These are phyloP conservation scores for Ceratobasidium papillatum DNA, from an alignment of 1,284 basidiomycete species.

Conservation along the genomic window DNA sequence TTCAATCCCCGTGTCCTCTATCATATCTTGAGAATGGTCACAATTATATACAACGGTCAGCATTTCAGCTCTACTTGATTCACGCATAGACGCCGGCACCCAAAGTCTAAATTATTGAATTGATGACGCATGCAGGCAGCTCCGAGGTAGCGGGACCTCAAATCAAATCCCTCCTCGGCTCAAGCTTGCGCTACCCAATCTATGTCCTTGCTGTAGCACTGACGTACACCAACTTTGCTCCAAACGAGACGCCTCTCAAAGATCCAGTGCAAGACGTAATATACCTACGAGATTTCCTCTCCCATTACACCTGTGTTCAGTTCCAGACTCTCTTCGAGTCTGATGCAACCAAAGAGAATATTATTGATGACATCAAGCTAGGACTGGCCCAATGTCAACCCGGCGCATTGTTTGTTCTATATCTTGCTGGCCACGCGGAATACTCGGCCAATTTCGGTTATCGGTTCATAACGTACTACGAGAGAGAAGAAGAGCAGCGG, in stretches of 20 bases:
- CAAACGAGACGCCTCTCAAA: background rate
- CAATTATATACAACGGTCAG: background rate
- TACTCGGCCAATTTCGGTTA: background rate
- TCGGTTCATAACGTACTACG: background rate
- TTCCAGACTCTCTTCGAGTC: conserved; percentile 2
- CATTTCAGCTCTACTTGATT: background rate
- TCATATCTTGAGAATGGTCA: background rate
- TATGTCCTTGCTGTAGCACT: conserved; percentile 17
- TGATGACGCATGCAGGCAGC: too few species aligned
- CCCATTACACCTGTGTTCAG: background rate
- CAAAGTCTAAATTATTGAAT: too few species aligned
- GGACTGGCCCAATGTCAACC: background rate
- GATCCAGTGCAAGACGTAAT: conserved; percentile 7
- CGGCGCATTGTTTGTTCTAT: conserved; percentile 5
- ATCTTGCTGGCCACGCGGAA: conserved; percentile 9
- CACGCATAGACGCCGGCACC: too few species aligned
- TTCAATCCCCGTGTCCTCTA: too few species aligned
- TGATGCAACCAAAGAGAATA: background rate
- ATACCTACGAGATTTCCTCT: background rate
- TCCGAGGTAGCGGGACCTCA: background rate
- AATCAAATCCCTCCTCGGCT: background rate
- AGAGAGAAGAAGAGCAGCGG: background rate
- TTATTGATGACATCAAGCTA: background rate
- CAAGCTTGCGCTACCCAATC: background rate
- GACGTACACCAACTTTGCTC: background rate